Evolutionary conservation across 2,329 filamentous ascomycete genomes (phyloP).

Genomic region (Fusarium nurragi): DNA sequence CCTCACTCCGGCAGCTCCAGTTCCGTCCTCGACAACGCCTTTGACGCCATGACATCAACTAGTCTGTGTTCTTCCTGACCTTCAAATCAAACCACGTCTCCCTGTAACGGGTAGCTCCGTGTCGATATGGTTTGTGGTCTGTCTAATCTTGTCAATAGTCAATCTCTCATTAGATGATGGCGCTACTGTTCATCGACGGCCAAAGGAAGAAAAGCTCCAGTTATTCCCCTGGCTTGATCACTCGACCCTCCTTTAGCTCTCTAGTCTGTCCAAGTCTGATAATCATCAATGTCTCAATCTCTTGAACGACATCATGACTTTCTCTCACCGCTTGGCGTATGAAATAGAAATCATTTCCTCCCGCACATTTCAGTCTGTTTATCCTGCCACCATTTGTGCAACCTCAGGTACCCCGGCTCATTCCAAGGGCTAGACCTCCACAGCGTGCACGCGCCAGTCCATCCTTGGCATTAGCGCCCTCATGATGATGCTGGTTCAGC

Average conservation of each 20-base stretch:
- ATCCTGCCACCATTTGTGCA: not conserved
- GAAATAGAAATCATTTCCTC: not conserved
- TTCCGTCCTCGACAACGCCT: slow-evolving; percentile 17
- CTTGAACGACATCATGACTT: slow-evolving; percentile 31
- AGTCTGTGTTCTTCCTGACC: slow-evolving; percentile 3
- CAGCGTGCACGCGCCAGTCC: slow-evolving; percentile 17
- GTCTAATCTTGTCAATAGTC: slow-evolving; percentile 17
- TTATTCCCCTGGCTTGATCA: slow-evolving; percentile 20
- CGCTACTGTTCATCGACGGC: not conserved
- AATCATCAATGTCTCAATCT: not conserved
- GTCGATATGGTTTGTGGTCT: slow-evolving; percentile 25
- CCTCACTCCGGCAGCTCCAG: slow-evolving; percentile 14
- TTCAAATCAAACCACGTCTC: slow-evolving; percentile 9
- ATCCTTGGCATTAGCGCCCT: slow-evolving; percentile 27
- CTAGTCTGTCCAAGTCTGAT: slow-evolving; percentile 1
- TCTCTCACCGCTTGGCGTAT: slow-evolving; percentile 1
- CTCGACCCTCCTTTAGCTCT: slow-evolving; percentile 18
- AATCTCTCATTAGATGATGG: not conserved
- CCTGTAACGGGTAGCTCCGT: slow-evolving; percentile 4
- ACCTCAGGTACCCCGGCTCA: slow-evolving; percentile 9
- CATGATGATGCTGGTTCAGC: slow-evolving; percentile 41
- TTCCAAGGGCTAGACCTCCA: slow-evolving; percentile 24
- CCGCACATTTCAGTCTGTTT: not conserved
- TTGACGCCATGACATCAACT: slow-evolving; percentile 36
- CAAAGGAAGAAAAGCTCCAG: slow-evolving; percentile 8